phyloP scores from a whole-genome alignment of 257 asterid genomes.

The Catharanthus roseus region DNA sequence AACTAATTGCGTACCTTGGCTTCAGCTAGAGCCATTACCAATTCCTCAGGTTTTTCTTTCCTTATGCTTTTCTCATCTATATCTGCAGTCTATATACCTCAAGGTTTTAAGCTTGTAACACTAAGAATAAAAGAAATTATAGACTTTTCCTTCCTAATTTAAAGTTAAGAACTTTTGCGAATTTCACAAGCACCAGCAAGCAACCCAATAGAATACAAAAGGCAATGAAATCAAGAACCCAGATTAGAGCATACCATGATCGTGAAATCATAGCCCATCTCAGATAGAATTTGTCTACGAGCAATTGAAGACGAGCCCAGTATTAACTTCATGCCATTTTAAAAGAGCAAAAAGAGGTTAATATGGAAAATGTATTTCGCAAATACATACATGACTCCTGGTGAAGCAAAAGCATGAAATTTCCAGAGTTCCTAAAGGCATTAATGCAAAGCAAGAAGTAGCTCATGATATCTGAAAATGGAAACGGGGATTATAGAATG shows the following conservation, averaged over 20 bases:
- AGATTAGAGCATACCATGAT: constrained; percentile 39
- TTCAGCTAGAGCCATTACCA: constrained; percentile 78
- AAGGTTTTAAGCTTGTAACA: neutral
- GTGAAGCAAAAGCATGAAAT: neutral
- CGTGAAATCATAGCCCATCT: constrained; percentile 70
- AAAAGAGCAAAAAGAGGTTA: neutral
- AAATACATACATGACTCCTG: neutral
- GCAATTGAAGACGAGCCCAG: constrained; percentile 80
- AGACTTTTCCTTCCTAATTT: neutral
- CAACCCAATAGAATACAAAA: neutral
- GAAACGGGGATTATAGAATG: neutral
- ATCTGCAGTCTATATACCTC: constrained; percentile 58
- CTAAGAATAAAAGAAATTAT: neutral
- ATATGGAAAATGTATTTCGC: neutral
- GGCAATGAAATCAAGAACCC: neutral
- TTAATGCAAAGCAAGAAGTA: neutral
- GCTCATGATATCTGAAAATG: neutral
- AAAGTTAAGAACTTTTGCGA: neutral
- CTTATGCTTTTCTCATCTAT: constrained; percentile 79
- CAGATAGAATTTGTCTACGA: constrained; percentile 59
- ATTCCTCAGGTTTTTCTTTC: constrained; percentile 69
- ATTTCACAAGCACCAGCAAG: neutral
- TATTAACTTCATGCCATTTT: constrained; percentile 41
- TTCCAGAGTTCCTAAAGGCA: neutral
- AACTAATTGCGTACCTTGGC: constrained; percentile 56